Evolutionary conservation across 2,329 filamentous ascomycete genomes (phyloP).

Genomic region (Exophiala spinifera): DNA sequence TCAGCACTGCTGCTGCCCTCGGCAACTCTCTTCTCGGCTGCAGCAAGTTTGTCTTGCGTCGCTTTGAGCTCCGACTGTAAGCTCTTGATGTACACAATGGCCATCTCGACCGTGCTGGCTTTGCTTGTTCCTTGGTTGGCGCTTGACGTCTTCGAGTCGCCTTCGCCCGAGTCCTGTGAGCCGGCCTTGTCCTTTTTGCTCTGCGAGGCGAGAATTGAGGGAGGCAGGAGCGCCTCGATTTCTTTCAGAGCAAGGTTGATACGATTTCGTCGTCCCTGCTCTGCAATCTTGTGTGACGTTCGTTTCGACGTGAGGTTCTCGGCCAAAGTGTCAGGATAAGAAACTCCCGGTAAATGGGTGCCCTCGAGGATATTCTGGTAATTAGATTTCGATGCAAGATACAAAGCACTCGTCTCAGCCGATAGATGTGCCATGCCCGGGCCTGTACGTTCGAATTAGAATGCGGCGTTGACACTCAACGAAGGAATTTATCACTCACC

Average conservation of each 20-base stretch:
- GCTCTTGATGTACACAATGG: conserved; percentile 90
- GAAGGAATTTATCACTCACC: conserved; percentile 45
- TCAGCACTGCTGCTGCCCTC: conserved; percentile 24
- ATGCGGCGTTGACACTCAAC: not conserved
- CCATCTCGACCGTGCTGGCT: conserved; percentile 94
- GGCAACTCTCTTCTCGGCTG: conserved; percentile 61
- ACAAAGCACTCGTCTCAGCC: conserved; percentile 62
- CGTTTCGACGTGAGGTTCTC: conserved; percentile 94
- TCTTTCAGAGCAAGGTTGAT: conserved; percentile 93
- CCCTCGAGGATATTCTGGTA: conserved; percentile 97
- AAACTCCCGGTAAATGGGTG: conserved; percentile 82
- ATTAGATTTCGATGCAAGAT: conserved; percentile 92
- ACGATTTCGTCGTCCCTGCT: conserved; percentile 89
- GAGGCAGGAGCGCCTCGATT: conserved; percentile 81
- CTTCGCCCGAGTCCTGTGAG: conserved; percentile 39
- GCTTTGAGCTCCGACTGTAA: conserved; percentile 70
- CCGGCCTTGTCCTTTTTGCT: conserved; percentile 30
- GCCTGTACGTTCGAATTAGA: conserved; percentile 15
- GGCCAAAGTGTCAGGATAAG: conserved; percentile 85
- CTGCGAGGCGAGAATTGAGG: conserved; percentile 44
- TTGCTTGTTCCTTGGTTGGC: conserved; percentile 72
- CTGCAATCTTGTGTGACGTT: conserved; percentile 95
- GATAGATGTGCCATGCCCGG: conserved; percentile 42
- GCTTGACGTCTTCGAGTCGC: conserved; percentile 37
- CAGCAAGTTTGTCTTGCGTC: conserved; percentile 61